These are phyloP conservation scores for Striga hermonthica DNA, from an alignment of 305 asterid genomes.

Conservation along the genomic window DNA sequence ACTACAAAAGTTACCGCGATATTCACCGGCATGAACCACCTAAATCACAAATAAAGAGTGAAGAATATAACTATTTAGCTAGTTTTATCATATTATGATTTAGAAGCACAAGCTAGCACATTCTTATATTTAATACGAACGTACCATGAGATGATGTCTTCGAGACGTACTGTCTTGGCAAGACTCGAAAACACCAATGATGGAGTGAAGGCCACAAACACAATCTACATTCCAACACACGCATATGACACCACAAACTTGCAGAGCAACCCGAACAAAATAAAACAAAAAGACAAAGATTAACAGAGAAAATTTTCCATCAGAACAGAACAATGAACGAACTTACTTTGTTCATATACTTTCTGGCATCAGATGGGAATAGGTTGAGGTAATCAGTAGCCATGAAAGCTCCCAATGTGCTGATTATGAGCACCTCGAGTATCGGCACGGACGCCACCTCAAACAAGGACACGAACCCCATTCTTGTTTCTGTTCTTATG, in stretches of 20 bases:
- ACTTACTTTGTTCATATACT: slow-evolving; percentile 59
- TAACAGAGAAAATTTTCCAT: not conserved
- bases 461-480: slow-evolving; percentile 66
- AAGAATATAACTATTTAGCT: no score
- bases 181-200: slow-evolving; percentile 62
- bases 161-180: slow-evolving; percentile 55
- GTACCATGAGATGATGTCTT: slow-evolving; percentile 71
- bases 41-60: slow-evolving; percentile 5
- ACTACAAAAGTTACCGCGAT: slow-evolving; percentile 58
- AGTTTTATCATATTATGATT: no score
- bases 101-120: no score
- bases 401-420: slow-evolving; percentile 75
- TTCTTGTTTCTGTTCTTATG: slow-evolving; percentile 24
- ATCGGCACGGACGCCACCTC: slow-evolving; percentile 90
- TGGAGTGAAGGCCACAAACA: slow-evolving; percentile 67
- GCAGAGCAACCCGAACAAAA: not conserved
- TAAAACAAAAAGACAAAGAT: not conserved
- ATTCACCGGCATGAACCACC: slow-evolving; percentile 85
- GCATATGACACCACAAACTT: not conserved
- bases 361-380: slow-evolving; percentile 62
- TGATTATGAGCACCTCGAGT: slow-evolving; percentile 59
- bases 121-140: not conserved
- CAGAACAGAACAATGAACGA: not conserved
- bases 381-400: slow-evolving; percentile 72
- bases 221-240: slow-evolving; percentile 46